A percentile compares a stretch with the other conserved stretches of the same genome.
Conservation (phyloP, 441 rosid species). For the Adansonia madagascariensis region DNA sequence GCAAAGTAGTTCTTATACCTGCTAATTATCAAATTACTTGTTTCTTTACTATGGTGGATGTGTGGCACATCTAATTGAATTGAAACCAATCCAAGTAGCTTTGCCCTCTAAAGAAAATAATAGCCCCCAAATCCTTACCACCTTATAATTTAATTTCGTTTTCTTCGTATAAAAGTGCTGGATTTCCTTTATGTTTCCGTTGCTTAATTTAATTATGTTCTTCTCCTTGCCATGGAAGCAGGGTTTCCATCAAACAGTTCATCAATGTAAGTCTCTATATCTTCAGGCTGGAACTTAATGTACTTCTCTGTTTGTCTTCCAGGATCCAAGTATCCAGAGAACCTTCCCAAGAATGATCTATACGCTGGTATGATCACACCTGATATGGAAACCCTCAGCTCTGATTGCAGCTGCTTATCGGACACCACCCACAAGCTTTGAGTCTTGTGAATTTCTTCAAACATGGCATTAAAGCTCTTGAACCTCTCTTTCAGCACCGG, state of each 20-base stretch:
- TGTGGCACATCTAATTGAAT: neutral
- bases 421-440: conserved; percentile 86
- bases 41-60: neutral
- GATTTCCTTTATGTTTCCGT: no score
- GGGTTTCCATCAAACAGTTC: conserved; percentile 77
- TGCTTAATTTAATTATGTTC: conserved; percentile 28
- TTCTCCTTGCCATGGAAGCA: conserved; percentile 47
- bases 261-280: conserved; percentile 73
- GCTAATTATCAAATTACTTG: conserved; percentile 9
- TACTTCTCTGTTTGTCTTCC: conserved; percentile 92
- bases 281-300: conserved; percentile 82
- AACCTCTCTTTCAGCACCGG: conserved; percentile 81
- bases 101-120: neutral
- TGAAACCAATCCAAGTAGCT: no score
- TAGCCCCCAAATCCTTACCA: neutral
- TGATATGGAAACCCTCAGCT: conserved; percentile 83
- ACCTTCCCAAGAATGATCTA: conserved; percentile 79
- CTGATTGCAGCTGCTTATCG: conserved; percentile 89
- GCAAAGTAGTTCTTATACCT: conserved; percentile 8
- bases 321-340: conserved; percentile 59
- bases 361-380: conserved; percentile 79
- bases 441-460: conserved; percentile 93
- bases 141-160: neutral
- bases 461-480: conserved; percentile 74
- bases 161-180: neutral